Conservation (phyloP, 768 basidiomycete genomes). For the Neoboletus magnificus region DNA sequence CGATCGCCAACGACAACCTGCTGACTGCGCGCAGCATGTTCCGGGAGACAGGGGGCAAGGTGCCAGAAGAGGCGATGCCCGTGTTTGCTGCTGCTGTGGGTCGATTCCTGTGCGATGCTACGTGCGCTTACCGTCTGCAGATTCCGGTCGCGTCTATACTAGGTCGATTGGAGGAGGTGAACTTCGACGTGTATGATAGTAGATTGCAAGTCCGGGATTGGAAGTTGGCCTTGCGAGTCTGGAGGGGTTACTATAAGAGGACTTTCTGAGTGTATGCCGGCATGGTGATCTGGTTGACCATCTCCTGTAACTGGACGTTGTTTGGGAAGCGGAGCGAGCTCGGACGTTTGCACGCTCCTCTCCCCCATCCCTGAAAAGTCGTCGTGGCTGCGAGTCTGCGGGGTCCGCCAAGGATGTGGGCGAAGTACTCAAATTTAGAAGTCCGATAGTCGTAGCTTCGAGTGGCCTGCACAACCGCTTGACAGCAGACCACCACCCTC, state of each 20-base stretch:
- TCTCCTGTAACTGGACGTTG: constrained; percentile 6
- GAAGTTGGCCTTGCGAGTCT: constrained; percentile 73
- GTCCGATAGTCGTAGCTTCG: constrained; percentile 34
- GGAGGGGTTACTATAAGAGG: constrained; percentile 49
- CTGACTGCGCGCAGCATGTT: constrained; percentile 71
- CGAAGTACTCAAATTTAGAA: constrained; percentile 33
- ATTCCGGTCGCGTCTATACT: constrained; percentile 68
- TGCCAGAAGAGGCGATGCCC: constrained; percentile 60
- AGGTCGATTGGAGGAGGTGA: constrained; percentile 57
- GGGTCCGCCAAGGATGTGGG: constrained; percentile 27
- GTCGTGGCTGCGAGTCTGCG: constrained; percentile 28
- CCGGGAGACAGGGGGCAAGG: constrained; percentile 47
- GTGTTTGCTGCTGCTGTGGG: constrained; percentile 71
- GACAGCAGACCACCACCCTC: constrained; percentile 33
- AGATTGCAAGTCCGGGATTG: constrained; percentile 66
- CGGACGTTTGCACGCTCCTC: not conserved
- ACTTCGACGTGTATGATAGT: constrained; percentile 71
- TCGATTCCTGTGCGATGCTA: constrained; percentile 13
- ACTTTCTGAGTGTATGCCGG: constrained; percentile 34
- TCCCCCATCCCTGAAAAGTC: not conserved
- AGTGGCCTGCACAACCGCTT: constrained; percentile 32
- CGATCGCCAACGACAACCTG: constrained; percentile 76
- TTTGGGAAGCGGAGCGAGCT: not conserved
- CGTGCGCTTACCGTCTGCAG: constrained; percentile 34
- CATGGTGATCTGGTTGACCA: constrained; percentile 20